A percentile compares a stretch with the other conserved stretches of the same genome.
These are phyloP conservation scores for Backusella morwellensis DNA, from an alignment of 192 early-diverging fungal genomes.

Conservation along the genomic window DNA sequence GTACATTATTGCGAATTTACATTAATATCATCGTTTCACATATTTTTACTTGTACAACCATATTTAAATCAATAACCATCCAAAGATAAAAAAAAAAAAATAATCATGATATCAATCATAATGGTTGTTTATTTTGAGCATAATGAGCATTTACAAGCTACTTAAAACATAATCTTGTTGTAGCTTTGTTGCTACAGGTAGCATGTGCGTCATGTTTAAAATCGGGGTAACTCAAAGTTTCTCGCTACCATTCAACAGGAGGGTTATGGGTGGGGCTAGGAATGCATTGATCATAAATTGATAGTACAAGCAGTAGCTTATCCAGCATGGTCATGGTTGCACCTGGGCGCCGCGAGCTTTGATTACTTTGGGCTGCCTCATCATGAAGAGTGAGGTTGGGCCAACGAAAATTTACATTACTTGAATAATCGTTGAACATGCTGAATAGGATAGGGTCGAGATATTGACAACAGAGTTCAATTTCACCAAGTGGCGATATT, in stretches of 20 bases:
- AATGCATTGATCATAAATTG: not conserved
- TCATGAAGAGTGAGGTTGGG: not conserved
- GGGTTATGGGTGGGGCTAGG: too few relatives aligned
- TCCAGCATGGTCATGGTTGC: not conserved
- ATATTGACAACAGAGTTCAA: not conserved
- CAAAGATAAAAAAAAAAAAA: not conserved
- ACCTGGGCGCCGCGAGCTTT: not conserved
- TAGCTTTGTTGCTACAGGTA: not conserved
- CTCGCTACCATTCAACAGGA: not conserved
- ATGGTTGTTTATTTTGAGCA: too few relatives aligned
- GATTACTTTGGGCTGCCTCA: not conserved
- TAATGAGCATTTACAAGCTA: too few relatives aligned
- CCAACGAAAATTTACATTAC: not conserved
- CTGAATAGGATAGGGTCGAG: not conserved
- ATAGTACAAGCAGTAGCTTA: not conserved
- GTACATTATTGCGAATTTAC: conserved; percentile 4
- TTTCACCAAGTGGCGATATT: not conserved
- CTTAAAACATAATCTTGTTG: not conserved
- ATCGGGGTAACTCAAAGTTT: not conserved
- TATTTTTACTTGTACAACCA: not conserved
- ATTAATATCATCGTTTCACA: not conserved
- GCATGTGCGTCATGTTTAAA: not conserved
- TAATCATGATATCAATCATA: not conserved
- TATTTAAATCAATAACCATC: not conserved
- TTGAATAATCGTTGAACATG: not conserved